Conservation (phyloP, 2,329 filamentous ascomycete genomes). For the Botrytis squamosa region DNA sequence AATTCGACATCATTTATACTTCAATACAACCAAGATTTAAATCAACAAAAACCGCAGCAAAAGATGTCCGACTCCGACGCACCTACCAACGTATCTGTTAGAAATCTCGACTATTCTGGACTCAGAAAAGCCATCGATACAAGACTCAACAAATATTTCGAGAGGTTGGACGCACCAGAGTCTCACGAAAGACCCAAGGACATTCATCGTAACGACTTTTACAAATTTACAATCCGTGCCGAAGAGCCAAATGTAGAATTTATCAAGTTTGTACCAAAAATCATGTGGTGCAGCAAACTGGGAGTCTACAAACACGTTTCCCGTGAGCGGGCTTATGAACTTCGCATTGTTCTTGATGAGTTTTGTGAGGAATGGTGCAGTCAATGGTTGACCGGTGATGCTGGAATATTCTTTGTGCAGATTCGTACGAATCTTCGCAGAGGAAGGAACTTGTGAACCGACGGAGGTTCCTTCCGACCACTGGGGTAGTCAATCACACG, state of each 20-base stretch:
- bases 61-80: background rate
- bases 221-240: background rate
- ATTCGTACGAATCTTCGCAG: background rate
- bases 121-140: background rate
- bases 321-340: background rate
- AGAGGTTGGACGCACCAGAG: background rate
- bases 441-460: background rate
- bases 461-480: background rate
- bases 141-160: background rate
- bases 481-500: background rate
- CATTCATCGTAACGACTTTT: background rate
- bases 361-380: background rate
- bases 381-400: background rate
- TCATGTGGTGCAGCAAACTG: background rate
- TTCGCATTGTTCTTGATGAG: background rate
- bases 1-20: background rate
- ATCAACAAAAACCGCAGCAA: background rate
- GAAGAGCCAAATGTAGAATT: background rate
- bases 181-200: background rate
- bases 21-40: background rate
- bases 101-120: background rate
- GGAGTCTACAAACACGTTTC: background rate
- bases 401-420: background rate
- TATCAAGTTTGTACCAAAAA: background rate
- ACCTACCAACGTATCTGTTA: background rate